Evolutionary conservation across 352 stramenopile genomes (phyloP), one percentile per base, ranked within the genome.

Genomic region (Pythium brassicae): DNA sequence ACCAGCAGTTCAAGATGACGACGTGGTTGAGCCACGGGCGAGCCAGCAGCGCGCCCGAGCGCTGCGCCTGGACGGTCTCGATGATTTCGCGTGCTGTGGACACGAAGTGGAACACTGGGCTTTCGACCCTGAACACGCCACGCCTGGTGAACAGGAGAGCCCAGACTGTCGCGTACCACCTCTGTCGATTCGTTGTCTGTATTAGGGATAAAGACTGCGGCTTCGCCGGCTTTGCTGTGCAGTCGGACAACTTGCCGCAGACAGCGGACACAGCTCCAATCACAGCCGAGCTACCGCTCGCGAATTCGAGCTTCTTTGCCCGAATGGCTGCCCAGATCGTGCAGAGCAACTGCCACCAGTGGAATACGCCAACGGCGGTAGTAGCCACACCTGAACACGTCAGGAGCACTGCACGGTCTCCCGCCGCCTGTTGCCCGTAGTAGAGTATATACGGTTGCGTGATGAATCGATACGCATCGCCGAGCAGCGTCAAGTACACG

Each of bases 51-150:
- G 27, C 22, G 32, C 65, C 68, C 1, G 50, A 64, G 15, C 47
- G 47, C 22, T 57, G 39, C 10, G 56, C 60, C 51, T 68, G 56
- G 17, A 57, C 48, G 1, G 49, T 49, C 50, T 68, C 60, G 19
- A 55, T 15, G 1, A 44, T 20, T 35, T 71, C 63, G 26, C 46
- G 54, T 4, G 50, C 10, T n/a, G 59, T 50, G 37, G 53, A 62
- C 9, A 57, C 23, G 27, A 25, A 5, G 17, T 44, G 22, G 23
- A 64, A 63, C 2, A 47, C 15, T 14, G n/a, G 32, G 9, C 52
- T 46, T n/a, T 62, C 53, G 49, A 69, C n/a, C 20, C 34, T 35
- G 47, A 55, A 50, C 20, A 53, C 22, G 32, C 48, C 15, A 2
- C 37, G 22, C 54, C 2, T 45, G 29, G 19, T 34, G 9, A 35